Conservation (phyloP, 2,329 filamentous ascomycete species). For the Pseudogymnoascus sp. region DNA sequence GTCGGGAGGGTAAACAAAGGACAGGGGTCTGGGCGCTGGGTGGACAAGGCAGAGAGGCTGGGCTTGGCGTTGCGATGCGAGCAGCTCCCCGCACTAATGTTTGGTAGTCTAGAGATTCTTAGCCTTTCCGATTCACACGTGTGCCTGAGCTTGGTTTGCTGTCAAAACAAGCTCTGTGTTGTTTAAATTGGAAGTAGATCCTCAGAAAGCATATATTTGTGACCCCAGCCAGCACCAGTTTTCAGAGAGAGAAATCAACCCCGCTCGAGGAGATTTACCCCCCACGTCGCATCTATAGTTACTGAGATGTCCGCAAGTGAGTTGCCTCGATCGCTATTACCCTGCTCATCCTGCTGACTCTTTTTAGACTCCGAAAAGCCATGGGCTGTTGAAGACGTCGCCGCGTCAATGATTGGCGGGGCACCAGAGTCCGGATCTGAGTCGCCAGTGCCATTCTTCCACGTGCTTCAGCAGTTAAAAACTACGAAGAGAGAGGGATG, state of each 20-base stretch:
- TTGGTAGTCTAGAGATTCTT: background rate
- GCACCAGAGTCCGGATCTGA: constrained; percentile 50
- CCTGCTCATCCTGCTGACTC: background rate
- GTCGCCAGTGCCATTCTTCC: constrained; percentile 86
- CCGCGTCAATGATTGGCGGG: constrained; percentile 52
- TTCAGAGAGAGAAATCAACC: background rate
- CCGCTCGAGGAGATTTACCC: background rate
- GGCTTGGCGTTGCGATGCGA: background rate
- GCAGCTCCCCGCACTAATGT: background rate
- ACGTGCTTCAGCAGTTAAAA: constrained; percentile 88
- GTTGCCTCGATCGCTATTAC: background rate
- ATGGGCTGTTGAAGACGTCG: constrained; percentile 53
- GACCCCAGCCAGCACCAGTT: background rate
- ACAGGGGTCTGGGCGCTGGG: background rate
- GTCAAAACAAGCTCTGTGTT: background rate
- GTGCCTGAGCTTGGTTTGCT: background rate
- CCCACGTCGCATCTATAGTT: background rate
- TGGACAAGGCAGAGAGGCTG: background rate
- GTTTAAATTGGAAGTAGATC: background rate
- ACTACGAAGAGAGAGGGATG: constrained; percentile 95
- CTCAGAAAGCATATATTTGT: background rate
- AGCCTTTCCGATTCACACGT: background rate
- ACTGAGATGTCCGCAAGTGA: background rate
- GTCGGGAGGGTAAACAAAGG: background rate
- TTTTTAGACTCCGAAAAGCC: constrained; percentile 24